Evolutionary conservation across 768 basidiomycete species (phyloP).

Genomic region (Gyrodon lividus): DNA sequence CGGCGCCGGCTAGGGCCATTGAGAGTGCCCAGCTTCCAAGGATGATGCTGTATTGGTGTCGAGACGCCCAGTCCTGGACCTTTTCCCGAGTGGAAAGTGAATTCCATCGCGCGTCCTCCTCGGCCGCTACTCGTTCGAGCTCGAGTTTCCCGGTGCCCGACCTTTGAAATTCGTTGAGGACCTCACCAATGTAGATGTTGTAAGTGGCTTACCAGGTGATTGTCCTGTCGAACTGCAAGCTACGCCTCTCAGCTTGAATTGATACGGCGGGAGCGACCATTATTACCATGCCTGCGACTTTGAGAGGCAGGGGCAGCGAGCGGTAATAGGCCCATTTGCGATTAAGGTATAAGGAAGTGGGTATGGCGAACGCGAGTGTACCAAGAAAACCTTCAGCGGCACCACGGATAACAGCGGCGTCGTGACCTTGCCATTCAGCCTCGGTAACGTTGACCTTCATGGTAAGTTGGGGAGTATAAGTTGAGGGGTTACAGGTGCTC

Average conservation of each 20-base stretch:
- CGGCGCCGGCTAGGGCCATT: slow-evolving; percentile 59
- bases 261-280: slow-evolving; percentile 64
- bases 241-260: slow-evolving; percentile 73
- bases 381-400: slow-evolving; percentile 53
- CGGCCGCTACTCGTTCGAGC: slow-evolving; percentile 45
- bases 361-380: slow-evolving; percentile 48
- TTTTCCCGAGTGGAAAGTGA: slow-evolving; percentile 51
- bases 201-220: slow-evolving; percentile 48
- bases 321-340: slow-evolving; percentile 59
- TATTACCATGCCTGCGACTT: slow-evolving; percentile 66
- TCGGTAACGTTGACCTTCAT: slow-evolving; percentile 32
- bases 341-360: slow-evolving; percentile 52
- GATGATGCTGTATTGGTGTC: slow-evolving; percentile 74
- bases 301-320: slow-evolving; percentile 62
- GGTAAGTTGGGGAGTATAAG: background rate
- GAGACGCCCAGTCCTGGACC: slow-evolving; percentile 56
- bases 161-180: slow-evolving; percentile 11
- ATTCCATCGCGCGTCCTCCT: slow-evolving; percentile 46
- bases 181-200: no score
- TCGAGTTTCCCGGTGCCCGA: slow-evolving; percentile 48
- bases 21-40: slow-evolving; percentile 73
- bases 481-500: background rate
- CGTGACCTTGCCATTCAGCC: slow-evolving; percentile 57
- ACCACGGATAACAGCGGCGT: slow-evolving; percentile 57
- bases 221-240: slow-evolving; percentile 59